Evolutionary conservation across 2,329 filamentous ascomycete species (phyloP).

Genomic region (Monilinia polystroma): DNA sequence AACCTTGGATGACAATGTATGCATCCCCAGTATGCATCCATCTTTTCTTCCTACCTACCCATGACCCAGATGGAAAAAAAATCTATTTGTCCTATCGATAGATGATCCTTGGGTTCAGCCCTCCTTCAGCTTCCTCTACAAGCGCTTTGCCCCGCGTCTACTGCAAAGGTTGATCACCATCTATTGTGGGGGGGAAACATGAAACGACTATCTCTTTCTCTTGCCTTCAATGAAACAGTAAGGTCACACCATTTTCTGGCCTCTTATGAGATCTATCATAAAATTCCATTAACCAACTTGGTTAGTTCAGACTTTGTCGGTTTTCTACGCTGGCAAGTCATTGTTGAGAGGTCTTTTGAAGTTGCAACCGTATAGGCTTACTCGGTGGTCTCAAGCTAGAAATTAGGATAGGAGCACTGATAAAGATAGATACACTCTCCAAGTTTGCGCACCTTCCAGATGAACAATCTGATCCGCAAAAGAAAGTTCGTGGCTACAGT

Average conservation of each 20-base stretch:
- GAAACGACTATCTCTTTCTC: conserved; percentile 17
- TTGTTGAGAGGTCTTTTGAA: conserved; percentile 1
- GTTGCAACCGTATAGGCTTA: conserved; percentile 3
- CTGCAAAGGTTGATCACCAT: conserved; percentile 15
- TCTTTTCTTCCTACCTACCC: conserved; percentile 16
- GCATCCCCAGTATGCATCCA: conserved; percentile 12
- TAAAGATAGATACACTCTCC: background rate
- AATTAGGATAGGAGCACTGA: background rate
- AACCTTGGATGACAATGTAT: conserved; percentile 20
- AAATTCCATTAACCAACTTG: background rate
- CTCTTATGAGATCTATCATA: conserved; percentile 7
- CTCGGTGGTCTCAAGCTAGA: conserved; percentile 10
- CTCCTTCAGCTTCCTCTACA: conserved; percentile 16
- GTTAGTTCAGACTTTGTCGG: background rate
- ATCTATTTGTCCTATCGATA: conserved; percentile 18
- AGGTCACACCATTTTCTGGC: conserved; percentile 16
- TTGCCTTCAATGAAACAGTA: background rate
- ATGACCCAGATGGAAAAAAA: conserved; percentile 4
- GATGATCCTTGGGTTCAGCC: conserved; percentile 20
- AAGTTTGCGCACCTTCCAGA: background rate
- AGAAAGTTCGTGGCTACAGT: conserved; percentile 5
- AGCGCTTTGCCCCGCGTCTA: conserved; percentile 24
- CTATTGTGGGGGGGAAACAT: conserved; percentile 20
- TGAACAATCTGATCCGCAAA: background rate
- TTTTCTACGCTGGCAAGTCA: conserved; percentile 11